Evolutionary conservation across 2,329 filamentous ascomycete species (phyloP), one percentile per base, ranked within the genome.

Genomic region (Calonectria leucothoes): DNA sequence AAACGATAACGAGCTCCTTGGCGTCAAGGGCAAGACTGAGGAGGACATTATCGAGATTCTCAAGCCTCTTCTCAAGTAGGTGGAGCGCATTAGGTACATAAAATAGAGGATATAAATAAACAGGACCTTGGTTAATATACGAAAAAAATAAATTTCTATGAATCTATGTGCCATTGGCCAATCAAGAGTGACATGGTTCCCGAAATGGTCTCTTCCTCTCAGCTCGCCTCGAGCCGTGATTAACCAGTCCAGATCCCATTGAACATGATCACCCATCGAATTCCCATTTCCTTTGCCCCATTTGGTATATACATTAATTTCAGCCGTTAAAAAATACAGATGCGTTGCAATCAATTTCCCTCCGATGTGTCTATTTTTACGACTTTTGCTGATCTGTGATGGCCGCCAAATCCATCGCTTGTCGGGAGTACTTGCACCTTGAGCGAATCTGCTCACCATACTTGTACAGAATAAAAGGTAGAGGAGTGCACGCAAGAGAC

Each of bases 1-100:
- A 76, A 77, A 80, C 23, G 86, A 88, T 71, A 87, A 87, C 57
- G 84, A 84, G 74, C 77, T 90, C 15, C 71, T 90, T 0, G 88
- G 88, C 0, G 42, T 90, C 23, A 84, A 85, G 79, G 78, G 82
- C 6, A 79, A 85, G 69, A 85, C 81, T 0, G 84, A 88, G 11
- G 83, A 81, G 11, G 84, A 87, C 29, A 63, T 89, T 6, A 80
- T 84, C 73, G 83, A 82, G 25, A 66, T 82, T 31, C 29, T 82
- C 14, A 81, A 77, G 73, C 51, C 74, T 25, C 42, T 74, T 4
- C 57, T 78, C 6, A 67, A 80, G 66, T 80, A 57, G 31, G 1
- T 2, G 20, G 59, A 31, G 59, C 12, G 59, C 25, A 6, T 7
- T 14, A 27, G 8, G 5, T 48, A 29, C 3, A 20, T 33, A 48